A percentile compares a stretch with the other conserved stretches of the same genome.
Evolutionary conservation across 2,329 filamentous ascomycete species (phyloP).

Genomic region (Sclerotinia glacialis): DNA sequence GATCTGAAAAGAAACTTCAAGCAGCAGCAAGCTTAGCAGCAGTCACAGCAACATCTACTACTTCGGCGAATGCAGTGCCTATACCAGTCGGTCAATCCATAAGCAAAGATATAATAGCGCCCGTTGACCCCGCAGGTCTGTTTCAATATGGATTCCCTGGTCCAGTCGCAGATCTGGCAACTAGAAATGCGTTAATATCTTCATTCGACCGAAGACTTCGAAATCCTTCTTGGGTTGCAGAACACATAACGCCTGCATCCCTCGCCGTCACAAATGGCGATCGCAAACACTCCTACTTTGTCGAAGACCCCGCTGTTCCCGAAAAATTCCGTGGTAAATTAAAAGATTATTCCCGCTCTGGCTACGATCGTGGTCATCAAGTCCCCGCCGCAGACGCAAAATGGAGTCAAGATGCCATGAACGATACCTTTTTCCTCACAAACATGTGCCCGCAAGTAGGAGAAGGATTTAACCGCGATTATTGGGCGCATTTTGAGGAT

Average conservation of each 20-base stretch:
- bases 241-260: conserved; percentile 92
- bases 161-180: conserved; percentile 78
- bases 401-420: conserved; percentile 92
- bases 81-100: conserved; percentile 36
- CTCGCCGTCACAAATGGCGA: conserved; percentile 73
- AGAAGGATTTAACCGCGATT: conserved; percentile 97
- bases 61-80: conserved; percentile 33
- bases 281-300: conserved; percentile 77
- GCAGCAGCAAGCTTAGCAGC: conserved; percentile 35
- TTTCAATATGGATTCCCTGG: conserved; percentile 91
- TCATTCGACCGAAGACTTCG: conserved; percentile 85
- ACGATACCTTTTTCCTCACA: conserved; percentile 86
- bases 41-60: conserved; percentile 31
- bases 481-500: conserved; percentile 98
- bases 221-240: conserved; percentile 92
- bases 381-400: conserved; percentile 94
- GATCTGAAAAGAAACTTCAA: conserved; percentile 47
- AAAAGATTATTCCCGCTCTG: conserved; percentile 90
- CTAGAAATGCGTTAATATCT: conserved; percentile 73
- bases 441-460: conserved; percentile 99
- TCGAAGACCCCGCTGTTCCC: conserved; percentile 78
- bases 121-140: conserved; percentile 71
- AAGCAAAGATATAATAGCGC: conserved; percentile 42
- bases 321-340: conserved; percentile 84
- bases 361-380: conserved; percentile 95